These are phyloP conservation scores for Diutina sp. DNA, from an alignment of 1,139 yeast genomes.

Conservation along the genomic window DNA sequence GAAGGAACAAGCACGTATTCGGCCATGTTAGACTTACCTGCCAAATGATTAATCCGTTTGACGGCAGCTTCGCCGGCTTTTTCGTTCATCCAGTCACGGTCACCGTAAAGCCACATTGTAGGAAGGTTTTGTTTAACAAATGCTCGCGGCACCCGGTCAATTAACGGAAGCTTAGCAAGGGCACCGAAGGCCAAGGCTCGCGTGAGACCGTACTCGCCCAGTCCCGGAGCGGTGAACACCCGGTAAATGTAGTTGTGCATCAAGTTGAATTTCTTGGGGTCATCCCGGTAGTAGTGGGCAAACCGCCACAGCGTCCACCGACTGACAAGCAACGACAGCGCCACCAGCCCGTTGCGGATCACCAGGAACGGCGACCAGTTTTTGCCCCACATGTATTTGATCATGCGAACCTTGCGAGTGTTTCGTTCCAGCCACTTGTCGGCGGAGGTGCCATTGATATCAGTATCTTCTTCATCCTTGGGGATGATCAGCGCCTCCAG, in stretches of 20 bases:
- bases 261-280: constrained; percentile 19
- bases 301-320: constrained; percentile 32
- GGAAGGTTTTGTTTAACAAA: constrained; percentile 26
- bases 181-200: constrained; percentile 28
- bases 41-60: constrained; percentile 23
- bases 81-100: constrained; percentile 15
- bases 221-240: constrained; percentile 26
- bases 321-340: constrained; percentile 23
- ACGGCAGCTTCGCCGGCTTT: constrained; percentile 29
- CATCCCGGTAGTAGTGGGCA: constrained; percentile 17
- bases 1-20: constrained; percentile 5
- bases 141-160: constrained; percentile 28
- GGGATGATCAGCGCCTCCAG: constrained; percentile 13
- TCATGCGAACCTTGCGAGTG: constrained; percentile 3
- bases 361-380: constrained; percentile 26
- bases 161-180: constrained; percentile 27
- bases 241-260: constrained; percentile 32
- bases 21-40: constrained; percentile 8
- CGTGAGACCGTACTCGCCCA: constrained; percentile 35
- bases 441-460: constrained; percentile 1
- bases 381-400: constrained; percentile 23
- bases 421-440: constrained; percentile 3
- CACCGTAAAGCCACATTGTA: constrained; percentile 34
- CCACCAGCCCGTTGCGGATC: constrained; percentile 23
- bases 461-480: constrained; percentile 8